phyloP scores from a whole-genome alignment of 2,329 filamentous ascomycete genomes.

The Claviceps sorghi region DNA sequence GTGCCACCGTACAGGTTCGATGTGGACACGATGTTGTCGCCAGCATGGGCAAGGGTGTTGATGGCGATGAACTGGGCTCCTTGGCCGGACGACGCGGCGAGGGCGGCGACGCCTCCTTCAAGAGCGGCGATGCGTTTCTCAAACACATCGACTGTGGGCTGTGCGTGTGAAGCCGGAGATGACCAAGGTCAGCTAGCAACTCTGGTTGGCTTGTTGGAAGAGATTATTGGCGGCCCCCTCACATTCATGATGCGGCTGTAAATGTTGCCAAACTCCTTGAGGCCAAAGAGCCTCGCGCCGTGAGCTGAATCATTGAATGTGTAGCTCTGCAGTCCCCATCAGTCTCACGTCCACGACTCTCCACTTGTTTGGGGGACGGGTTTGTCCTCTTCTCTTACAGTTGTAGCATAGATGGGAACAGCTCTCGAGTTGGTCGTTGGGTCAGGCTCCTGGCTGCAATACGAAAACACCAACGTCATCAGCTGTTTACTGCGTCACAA shows the following conservation, averaged over 20 bases:
- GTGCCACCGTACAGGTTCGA: conserved; percentile 88
- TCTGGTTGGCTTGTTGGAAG: background rate
- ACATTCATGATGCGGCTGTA: conserved; percentile 96
- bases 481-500: background rate
- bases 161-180: conserved; percentile 16
- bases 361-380: background rate
- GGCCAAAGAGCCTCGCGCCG: conserved; percentile 83
- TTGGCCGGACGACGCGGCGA: conserved; percentile 76
- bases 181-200: background rate
- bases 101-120: conserved; percentile 77
- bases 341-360: background rate
- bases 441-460: conserved; percentile 60
- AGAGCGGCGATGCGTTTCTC: conserved; percentile 94
- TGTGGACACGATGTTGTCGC: conserved; percentile 88
- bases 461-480: background rate
- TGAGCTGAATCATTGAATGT: conserved; percentile 94
- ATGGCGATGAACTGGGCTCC: conserved; percentile 87
- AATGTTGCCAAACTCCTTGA: conserved; percentile 96
- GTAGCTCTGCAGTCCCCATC: conserved; percentile 46
- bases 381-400: conserved; percentile 23
- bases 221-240: conserved; percentile 15
- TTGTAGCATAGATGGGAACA: conserved; percentile 90
- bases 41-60: conserved; percentile 65
- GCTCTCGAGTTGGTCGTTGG: conserved; percentile 72
- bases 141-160: conserved; percentile 90